phyloP scores from a whole-genome alignment of 805 yeast species.

The Suhomyces sp. region DNA sequence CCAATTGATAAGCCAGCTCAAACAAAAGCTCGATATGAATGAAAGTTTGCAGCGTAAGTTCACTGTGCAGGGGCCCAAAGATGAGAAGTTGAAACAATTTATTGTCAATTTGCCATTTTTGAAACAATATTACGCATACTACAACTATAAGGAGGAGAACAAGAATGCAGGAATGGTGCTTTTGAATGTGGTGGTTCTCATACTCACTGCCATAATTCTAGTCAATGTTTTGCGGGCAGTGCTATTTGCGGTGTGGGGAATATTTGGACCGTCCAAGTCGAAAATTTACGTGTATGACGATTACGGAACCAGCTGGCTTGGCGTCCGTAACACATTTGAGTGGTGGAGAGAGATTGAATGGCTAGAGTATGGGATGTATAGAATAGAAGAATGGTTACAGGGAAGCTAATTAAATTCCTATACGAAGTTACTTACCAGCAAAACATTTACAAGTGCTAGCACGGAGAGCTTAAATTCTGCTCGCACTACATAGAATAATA shows the following conservation, averaged over 20 bases:
- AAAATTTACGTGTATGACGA: slow-evolving; percentile 12
- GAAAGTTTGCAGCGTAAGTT: not conserved
- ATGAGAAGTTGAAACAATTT: slow-evolving; percentile 11
- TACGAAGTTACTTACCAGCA: no score
- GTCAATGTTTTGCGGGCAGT: slow-evolving; percentile 16
- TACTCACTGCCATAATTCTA: slow-evolving; percentile 19
- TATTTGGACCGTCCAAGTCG: slow-evolving; percentile 1
- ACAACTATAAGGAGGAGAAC: slow-evolving; percentile 23
- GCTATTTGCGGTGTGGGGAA: slow-evolving; percentile 12
- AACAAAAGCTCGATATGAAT: not conserved
- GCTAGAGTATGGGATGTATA: slow-evolving; percentile 28
- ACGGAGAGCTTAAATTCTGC: no score
- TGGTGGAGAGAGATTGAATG: slow-evolving; percentile 35
- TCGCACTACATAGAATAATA: no score
- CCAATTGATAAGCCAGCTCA: slow-evolving; percentile 11
- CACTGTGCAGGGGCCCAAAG: slow-evolving; percentile 6
- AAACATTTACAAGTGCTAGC: not conserved
- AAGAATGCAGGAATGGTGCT: slow-evolving; percentile 16
- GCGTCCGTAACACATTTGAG: slow-evolving; percentile 11
- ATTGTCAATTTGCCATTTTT: slow-evolving; percentile 27
- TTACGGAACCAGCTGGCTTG: slow-evolving; percentile 10
- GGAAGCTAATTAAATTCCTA: not conserved
- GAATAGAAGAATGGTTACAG: slow-evolving; percentile 1
- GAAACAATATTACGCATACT: slow-evolving; percentile 26
- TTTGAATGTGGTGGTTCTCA: slow-evolving; percentile 20